Evolutionary conservation across 192 early-diverging fungal species (phyloP).

Genomic region (Backusella morwellensis): DNA sequence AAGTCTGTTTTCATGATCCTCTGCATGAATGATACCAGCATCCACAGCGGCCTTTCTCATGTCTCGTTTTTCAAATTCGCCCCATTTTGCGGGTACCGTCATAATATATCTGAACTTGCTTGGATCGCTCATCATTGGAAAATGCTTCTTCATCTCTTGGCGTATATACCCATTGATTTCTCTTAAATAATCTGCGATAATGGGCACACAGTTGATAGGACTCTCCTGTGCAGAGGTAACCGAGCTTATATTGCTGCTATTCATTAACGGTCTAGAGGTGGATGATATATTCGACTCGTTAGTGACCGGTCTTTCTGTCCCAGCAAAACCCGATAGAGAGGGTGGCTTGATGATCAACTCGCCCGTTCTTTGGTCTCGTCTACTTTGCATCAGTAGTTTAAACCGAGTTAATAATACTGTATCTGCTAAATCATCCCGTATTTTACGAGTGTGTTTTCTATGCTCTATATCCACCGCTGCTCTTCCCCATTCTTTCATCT

Average conservation of each 20-base stretch:
- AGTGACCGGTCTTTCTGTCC: background rate
- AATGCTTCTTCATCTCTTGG: conserved; percentile 32
- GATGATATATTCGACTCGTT: background rate
- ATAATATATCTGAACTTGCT: conserved; percentile 43
- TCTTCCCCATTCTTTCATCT: background rate
- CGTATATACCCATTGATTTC: conserved; percentile 36
- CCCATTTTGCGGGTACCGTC: conserved; percentile 51
- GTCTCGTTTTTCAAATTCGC: conserved; percentile 29
- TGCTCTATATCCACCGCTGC: background rate
- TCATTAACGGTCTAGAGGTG: background rate
- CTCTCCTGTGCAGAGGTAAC: background rate
- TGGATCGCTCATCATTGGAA: conserved; percentile 31
- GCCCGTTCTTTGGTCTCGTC: background rate
- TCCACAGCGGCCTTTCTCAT: conserved; percentile 42
- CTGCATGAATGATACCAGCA: conserved; percentile 33
- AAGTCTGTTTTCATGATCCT: conserved; percentile 39
- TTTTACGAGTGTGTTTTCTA: background rate
- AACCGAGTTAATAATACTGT: background rate
- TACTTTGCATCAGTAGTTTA: background rate
- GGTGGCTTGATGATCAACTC: background rate
- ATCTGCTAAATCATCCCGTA: background rate
- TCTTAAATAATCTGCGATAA: conserved; percentile 40
- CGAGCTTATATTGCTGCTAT: background rate
- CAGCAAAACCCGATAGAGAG: background rate
- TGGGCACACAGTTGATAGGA: conserved; percentile 9